These are phyloP conservation scores for Umbelopsis isabellina DNA, from an alignment of 192 early-diverging fungal genomes.

Conservation along the genomic window DNA sequence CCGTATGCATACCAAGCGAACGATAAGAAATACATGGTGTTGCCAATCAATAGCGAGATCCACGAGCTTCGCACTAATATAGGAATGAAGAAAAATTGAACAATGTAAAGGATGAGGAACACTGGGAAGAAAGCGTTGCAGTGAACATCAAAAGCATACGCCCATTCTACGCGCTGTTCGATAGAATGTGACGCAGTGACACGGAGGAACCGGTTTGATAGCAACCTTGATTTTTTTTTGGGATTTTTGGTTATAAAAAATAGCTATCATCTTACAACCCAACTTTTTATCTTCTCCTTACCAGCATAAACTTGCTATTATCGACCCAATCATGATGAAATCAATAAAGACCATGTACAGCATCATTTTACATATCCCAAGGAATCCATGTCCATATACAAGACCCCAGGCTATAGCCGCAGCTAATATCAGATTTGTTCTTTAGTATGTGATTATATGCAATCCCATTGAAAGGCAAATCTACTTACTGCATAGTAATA, in stretches of 20 bases:
- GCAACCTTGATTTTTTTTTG: slow-evolving; percentile 47
- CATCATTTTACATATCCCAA: slow-evolving; percentile 74
- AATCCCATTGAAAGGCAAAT: background rate
- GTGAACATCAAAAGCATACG: slow-evolving; percentile 96
- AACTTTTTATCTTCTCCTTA: slow-evolving; percentile 35
- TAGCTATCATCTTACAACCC: background rate
- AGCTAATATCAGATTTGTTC: slow-evolving; percentile 43
- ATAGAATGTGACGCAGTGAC: slow-evolving; percentile 74
- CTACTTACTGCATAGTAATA: slow-evolving; percentile 64
- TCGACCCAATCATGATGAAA: slow-evolving; percentile 71
- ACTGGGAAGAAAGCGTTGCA: slow-evolving; percentile 95
- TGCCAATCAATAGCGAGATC: slow-evolving; percentile 85
- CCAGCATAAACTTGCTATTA: slow-evolving; percentile 77
- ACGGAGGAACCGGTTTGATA: slow-evolving; percentile 82
- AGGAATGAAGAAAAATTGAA: slow-evolving; percentile 93
- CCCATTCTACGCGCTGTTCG: slow-evolving; percentile 93
- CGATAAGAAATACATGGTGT: slow-evolving; percentile 85
- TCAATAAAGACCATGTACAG: slow-evolving; percentile 84
- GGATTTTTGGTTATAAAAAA: background rate
- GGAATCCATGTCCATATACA: slow-evolving; percentile 66
- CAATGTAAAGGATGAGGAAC: slow-evolving; percentile 84
- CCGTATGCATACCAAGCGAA: slow-evolving; percentile 82
- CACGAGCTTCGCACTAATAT: slow-evolving; percentile 77
- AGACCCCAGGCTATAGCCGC: slow-evolving; percentile 84
- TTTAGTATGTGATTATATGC: background rate